Conservation (phyloP, 306 rosid genomes). For the Cucumis sativus region DNA sequence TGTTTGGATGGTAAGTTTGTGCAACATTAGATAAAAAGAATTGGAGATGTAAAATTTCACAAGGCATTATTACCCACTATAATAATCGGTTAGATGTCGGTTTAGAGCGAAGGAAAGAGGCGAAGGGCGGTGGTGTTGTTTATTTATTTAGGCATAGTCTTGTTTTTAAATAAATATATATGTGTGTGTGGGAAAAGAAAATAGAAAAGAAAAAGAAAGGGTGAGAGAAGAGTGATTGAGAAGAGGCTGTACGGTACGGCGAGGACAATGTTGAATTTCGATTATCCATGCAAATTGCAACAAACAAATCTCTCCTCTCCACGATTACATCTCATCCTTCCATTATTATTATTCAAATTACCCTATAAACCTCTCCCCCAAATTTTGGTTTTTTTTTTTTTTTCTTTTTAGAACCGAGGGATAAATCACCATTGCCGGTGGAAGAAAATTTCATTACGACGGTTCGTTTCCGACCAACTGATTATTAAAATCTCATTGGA, state of each 20-base stretch:
- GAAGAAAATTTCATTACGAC: not conserved
- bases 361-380: not conserved
- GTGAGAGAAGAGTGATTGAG: not conserved
- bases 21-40: too few species aligned
- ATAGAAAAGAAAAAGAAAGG: not conserved
- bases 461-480: not conserved
- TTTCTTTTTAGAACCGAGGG: not conserved
- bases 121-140: too few species aligned
- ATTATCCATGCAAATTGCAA: not conserved
- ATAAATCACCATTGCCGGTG: conserved; percentile 11
- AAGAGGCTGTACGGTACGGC: not conserved
- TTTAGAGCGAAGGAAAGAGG: too few species aligned
- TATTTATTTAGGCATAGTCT: too few species aligned
- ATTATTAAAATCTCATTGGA: not conserved
- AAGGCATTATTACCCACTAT: too few species aligned
- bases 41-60: too few species aligned
- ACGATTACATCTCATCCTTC: not conserved
- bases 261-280: not conserved
- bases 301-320: not conserved
- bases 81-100: too few species aligned
- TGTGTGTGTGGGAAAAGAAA: too few species aligned
- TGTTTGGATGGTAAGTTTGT: too few species aligned
- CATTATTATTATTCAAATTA: not conserved
- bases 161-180: too few species aligned
- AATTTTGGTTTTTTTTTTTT: not conserved